phyloP scores from a whole-genome alignment of 345 rosid species.

The Arabis hirsuta region DNA sequence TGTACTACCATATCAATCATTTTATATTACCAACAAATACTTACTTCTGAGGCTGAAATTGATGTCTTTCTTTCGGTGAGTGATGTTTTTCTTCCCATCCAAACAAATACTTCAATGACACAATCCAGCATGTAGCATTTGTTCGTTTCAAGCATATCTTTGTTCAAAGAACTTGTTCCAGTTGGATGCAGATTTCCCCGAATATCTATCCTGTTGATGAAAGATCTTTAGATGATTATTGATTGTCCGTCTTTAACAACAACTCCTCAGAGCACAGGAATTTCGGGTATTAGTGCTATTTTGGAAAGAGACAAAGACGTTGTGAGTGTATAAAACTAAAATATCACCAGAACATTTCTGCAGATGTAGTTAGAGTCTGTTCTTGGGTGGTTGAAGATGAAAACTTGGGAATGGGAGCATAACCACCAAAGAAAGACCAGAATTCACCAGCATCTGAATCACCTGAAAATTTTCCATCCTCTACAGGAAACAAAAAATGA shows the following conservation, averaged over 20 bases:
- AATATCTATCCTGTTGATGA: constrained; percentile 60
- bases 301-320: not conserved
- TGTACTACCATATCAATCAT: constrained; percentile 8
- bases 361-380: constrained; percentile 47
- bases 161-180: constrained; percentile 53
- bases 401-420: constrained; percentile 83
- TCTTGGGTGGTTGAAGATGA: constrained; percentile 48
- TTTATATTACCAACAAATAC: constrained; percentile 8
- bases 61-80: constrained; percentile 72
- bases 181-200: constrained; percentile 61
- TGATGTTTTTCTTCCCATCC: constrained; percentile 81
- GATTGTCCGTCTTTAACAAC: not conserved
- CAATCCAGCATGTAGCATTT: constrained; percentile 86
- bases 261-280: not conserved
- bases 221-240: constrained; percentile 22
- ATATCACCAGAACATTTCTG: constrained; percentile 64
- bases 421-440: constrained; percentile 95
- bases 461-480: constrained; percentile 88
- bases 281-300: not conserved
- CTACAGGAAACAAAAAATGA: constrained; percentile 49
- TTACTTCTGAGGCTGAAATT: constrained; percentile 73
- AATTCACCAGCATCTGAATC: constrained; percentile 88
- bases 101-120: constrained; percentile 66
- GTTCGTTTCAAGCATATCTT: constrained; percentile 63
- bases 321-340: constrained; percentile 8